A percentile compares a stretch with the other conserved stretches of the same genome.
Evolutionary conservation across 2,329 filamentous ascomycete genomes (phyloP).

Genomic region (Ophiostoma montium): DNA sequence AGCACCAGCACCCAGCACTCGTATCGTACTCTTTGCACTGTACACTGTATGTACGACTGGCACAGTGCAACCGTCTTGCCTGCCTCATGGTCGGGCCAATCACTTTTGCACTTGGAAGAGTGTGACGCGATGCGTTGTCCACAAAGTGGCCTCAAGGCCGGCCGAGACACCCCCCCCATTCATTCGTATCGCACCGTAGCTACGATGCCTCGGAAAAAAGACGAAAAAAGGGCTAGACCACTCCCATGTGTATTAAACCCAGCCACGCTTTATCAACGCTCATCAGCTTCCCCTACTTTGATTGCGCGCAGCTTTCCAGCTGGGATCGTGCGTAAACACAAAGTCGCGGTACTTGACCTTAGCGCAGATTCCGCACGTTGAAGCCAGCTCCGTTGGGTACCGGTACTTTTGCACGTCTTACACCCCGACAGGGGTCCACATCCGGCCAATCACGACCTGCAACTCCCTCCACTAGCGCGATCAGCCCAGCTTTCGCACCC

Average conservation of each 20-base stretch:
- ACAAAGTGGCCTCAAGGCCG: not conserved
- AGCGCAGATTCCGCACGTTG: not conserved
- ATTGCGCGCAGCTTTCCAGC: constrained; percentile 4
- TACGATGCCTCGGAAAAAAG: not conserved
- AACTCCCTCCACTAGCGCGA: not conserved
- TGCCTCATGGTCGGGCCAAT: not conserved
- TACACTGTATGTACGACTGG: too few species aligned
- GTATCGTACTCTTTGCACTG: too few species aligned
- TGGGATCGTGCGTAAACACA: not conserved
- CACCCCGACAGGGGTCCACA: not conserved
- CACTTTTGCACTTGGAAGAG: not conserved
- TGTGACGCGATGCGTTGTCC: constrained; percentile 1
- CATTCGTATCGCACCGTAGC: not conserved
- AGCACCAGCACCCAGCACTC: too few species aligned
- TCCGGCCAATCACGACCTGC: not conserved
- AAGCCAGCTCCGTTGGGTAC: not conserved
- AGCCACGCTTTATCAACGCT: not conserved
- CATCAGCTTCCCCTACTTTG: not conserved
- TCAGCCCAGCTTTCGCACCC: constrained; percentile 6
- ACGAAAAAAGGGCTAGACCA: not conserved
- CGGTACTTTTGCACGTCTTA: not conserved
- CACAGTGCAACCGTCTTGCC: not conserved
- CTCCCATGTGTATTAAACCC: not conserved
- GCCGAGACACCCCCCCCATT: too few species aligned
- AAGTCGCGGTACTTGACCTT: not conserved